Base-by-base conservation (phyloP, 495 filamentous ascomycete genomes). In the Penicillium egyptiacum region DNA sequence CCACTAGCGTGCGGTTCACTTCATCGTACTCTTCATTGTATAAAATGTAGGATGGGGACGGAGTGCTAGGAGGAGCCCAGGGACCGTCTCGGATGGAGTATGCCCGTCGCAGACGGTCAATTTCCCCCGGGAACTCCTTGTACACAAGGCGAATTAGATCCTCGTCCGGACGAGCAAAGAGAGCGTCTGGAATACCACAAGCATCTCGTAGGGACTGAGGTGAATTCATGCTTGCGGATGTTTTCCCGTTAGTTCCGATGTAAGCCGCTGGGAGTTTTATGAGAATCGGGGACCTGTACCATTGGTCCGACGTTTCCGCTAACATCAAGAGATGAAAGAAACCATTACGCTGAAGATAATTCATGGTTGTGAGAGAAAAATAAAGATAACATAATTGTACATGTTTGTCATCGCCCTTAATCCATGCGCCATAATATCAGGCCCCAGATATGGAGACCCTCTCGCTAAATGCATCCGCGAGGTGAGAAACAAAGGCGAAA, bases 1-100 rank as follows among this genome's bases (percentile, higher is more conserved):
- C 61, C 23, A 64, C 58, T 4, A 64, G 35, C 5, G 58, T 58
- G 12, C 61, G 49, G 23, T 64, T 64, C 30, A 64, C 61, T 50
- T 64, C 61, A 16, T 64, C 61, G 30, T 58, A 58, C 17, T 64
- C 37, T 17, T 60, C 35, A 14, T 56, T 14, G 55, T 64, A 64
- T n/a, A 64, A 33, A 5, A 58, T 58, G 41, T 47, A 52, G 9
- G 61, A 64, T 16, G 61, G 61, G 6, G 61, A 58, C 2, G 42
- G 41, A 2, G 17, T 51, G 17, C 12, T 50, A 1, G 22, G 14
- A 40, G 41, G 22, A 12, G 37, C 31, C 40, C 23, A 20, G 22
- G 58, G 51, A 12, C 46, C 37, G 10, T 58, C 55, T n/a, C 62
- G 62, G 55, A 64, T 61, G 17, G 62, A 64, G 25, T 61, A 61